These are phyloP conservation scores for Gryganskiella cystojenkinii DNA, from an alignment of 192 early-diverging fungal genomes.

Conservation along the genomic window DNA sequence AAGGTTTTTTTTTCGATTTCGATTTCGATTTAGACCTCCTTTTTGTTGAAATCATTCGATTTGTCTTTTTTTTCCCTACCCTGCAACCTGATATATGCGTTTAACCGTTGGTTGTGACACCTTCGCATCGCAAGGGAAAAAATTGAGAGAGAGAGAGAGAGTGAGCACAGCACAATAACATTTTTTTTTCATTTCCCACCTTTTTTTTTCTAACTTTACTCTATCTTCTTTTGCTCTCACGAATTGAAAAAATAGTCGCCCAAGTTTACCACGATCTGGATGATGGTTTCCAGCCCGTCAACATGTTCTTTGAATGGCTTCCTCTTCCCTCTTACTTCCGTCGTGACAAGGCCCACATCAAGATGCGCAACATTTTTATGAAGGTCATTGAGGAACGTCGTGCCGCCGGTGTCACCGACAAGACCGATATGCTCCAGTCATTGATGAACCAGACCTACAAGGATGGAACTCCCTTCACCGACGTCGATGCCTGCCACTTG, in stretches of 20 bases:
- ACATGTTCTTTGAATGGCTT: constrained; percentile 93
- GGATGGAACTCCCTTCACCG: constrained; percentile 84
- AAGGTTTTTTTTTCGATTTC: constrained; percentile 15
- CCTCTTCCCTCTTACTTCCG: constrained; percentile 89
- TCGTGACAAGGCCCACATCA: constrained; percentile 85
- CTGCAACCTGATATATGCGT: no score
- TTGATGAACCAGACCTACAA: constrained; percentile 91
- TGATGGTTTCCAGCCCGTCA: constrained; percentile 92
- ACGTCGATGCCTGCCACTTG: constrained; percentile 91
- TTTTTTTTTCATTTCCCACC: background rate
- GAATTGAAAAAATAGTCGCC: constrained; percentile 72
- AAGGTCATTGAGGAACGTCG: constrained; percentile 85
- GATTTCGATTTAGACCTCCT: background rate
- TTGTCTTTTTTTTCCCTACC: background rate
- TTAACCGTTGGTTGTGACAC: background rate
- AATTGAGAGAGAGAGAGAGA: no score
- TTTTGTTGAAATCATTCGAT: background rate
- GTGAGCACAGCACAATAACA: constrained; percentile 1
- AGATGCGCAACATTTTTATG: constrained; percentile 85
- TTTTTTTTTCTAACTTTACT: background rate
- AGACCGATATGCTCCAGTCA: constrained; percentile 83
- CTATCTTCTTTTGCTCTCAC: background rate
- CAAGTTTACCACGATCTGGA: constrained; percentile 96
- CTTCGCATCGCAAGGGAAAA: no score
- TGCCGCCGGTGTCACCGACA: constrained; percentile 54